These are phyloP conservation scores for Rhodotorula sp. DNA, from an alignment of 1,284 basidiomycete species.

Conservation along the genomic window DNA sequence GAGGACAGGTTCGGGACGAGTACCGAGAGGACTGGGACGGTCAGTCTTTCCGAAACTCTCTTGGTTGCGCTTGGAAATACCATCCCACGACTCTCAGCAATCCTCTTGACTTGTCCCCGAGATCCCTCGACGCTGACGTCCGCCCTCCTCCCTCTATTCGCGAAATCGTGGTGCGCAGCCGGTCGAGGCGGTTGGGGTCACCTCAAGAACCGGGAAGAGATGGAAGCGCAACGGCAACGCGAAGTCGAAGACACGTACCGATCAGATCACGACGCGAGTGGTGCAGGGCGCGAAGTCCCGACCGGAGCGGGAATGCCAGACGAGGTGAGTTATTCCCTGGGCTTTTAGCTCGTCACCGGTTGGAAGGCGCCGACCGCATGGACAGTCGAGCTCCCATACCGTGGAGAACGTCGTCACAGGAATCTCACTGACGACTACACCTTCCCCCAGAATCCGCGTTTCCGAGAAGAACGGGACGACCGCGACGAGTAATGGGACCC, in stretches of 20 bases:
- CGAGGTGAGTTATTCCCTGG: slow-evolving; percentile 36
- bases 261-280: slow-evolving; percentile 66
- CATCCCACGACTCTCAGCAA: neutral
- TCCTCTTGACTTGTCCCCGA: slow-evolving; percentile 41
- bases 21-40: slow-evolving; percentile 78
- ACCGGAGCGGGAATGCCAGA: slow-evolving; percentile 49
- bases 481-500: slow-evolving; percentile 42
- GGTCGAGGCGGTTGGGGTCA: slow-evolving; percentile 80
- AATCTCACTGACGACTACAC: slow-evolving; percentile 39
- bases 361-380: slow-evolving; percentile 58
- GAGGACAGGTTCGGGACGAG: slow-evolving; percentile 92
- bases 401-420: too few species aligned
- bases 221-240: slow-evolving; percentile 71
- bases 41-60: slow-evolving; percentile 46
- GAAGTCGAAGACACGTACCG: slow-evolving; percentile 80
- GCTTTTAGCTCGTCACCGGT: slow-evolving; percentile 55
- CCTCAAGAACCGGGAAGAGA: slow-evolving; percentile 63
- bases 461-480: slow-evolving; percentile 44
- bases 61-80: neutral
- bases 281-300: slow-evolving; percentile 70
- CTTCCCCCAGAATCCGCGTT: slow-evolving; percentile 55
- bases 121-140: slow-evolving; percentile 54
- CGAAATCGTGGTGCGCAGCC: slow-evolving; percentile 5
- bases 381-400: too few species aligned
- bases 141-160: slow-evolving; percentile 53